Base-by-base conservation (phyloP, 2,329 filamentous ascomycete genomes). In the Gaeumannomyces tritici region DNA sequence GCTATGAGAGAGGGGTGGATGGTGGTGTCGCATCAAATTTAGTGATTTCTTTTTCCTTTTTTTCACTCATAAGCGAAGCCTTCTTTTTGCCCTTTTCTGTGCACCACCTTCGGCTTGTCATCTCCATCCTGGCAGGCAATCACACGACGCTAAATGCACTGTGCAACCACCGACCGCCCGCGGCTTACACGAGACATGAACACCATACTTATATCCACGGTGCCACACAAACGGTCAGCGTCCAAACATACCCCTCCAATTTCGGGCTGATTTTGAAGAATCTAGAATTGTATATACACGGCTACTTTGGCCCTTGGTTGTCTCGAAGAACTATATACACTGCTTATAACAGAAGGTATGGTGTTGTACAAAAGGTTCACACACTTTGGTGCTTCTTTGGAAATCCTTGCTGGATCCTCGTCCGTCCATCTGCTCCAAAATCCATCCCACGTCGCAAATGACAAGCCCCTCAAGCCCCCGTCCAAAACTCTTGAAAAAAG, bases 1-100 rank as follows among this genome's bases (percentile, higher is more conserved):
- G 42, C 57, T 79, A 35, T 80, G 67, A 70, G 55, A 31, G 55
- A n/a, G 31, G 2, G 31, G 29, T 33, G 31, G n/a, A n/a, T n/a
- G n/a, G n/a, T n/a, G n/a, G n/a, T n/a, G n/a, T n/a, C 31, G 31
- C 13, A 18, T 35, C 18, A 35, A 35, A 35, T 35, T 35, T 35
- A 35, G 33, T 35, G 18, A 35, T 15, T 18, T 35, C 18, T 35
- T 15, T 33, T 9, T 33, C 7, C 7, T 33, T 33, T 12, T 33
- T 33, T 6, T 35, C 12, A 2, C 33, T 35, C 33, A 35, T 4
- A 2, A 35, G 33, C 33, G 13, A 35, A 35, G 33, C 33, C 13
- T 33, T 35, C 12, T 5, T 18, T 15, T 35, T 35, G 18, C 13
- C 33, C 33, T 5, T 18, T 35, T 4, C 33, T 18, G 12, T 35